Evolutionary conservation across 305 asterid genomes (phyloP), one percentile per base, ranked within the genome.

Genomic region (Fraxinus platypoda): DNA sequence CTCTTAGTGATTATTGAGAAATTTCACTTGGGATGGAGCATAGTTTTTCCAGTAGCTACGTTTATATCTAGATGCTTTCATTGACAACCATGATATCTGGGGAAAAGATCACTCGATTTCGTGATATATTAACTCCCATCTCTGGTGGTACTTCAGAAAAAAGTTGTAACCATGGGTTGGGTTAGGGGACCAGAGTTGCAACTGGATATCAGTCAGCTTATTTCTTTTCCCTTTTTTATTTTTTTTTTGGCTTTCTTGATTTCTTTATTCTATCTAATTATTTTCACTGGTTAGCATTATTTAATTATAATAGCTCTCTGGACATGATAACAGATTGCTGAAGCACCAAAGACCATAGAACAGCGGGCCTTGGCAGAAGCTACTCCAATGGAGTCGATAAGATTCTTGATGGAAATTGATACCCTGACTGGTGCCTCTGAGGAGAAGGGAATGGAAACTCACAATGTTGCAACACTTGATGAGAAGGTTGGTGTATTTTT

Each of bases 361-460:
- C 90, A 92, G 85, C 94, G 88, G 81, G 98, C 92, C 77, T 82
- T 92, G 84, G 89, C 81, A 86, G 94, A 91, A 73, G 97, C 98
- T 81, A 90, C 96, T 85, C 97, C 97, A 4, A 38, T 87, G 91
- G 97, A 93, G 35, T 94, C 98, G 0, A 15, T 88, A 81, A 90
- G 98, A 84, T 95, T 95, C 85, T 87, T 90, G 64, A 83, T 88
- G 86, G 97, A 91, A 83, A 84, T 84, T 33, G 81, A 83, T 76
- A 25, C 59, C 77, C 77, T 80, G 87, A 88, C 83, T 84, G 91
- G 84, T 83, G 41, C 25, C 83, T 76, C 92, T 43, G 92, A 68
- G 79, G 85, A 75, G 72, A 81, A 80, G 68, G 84, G 49, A 8
- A 89, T 86, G 82, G 91, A 90, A 80, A 84, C 68, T 41, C 78